phyloP scores from a whole-genome alignment of 2,329 filamentous ascomycete species.

The Pseudocercospora fuligena region DNA sequence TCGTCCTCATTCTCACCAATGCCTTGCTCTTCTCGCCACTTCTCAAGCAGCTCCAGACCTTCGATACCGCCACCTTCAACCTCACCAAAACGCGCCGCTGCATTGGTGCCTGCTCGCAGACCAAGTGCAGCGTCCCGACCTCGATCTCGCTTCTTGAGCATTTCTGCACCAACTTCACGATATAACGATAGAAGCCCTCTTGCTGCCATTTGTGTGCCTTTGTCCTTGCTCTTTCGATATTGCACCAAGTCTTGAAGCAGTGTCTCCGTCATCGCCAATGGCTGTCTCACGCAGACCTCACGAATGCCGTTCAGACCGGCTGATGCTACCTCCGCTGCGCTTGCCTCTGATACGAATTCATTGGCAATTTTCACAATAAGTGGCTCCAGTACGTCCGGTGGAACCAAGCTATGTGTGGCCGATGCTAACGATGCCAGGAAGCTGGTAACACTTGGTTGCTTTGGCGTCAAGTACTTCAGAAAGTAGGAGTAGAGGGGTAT shows the following conservation, averaged over 20 bases:
- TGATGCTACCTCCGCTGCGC: slow-evolving; percentile 85
- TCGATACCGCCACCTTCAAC: slow-evolving; percentile 82
- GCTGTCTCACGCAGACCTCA: slow-evolving; percentile 90
- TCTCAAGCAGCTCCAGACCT: slow-evolving; percentile 85
- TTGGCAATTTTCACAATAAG: slow-evolving; percentile 95
- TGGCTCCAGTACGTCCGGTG: slow-evolving; percentile 89
- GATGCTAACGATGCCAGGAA: slow-evolving; percentile 93
- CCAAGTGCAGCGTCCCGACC: slow-evolving; percentile 90
- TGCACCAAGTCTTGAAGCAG: slow-evolving; percentile 94
- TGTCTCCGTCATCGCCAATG: slow-evolving; percentile 94
- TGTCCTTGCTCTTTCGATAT: slow-evolving; percentile 97
- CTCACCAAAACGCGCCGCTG: slow-evolving; percentile 81
- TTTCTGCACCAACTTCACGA: slow-evolving; percentile 85
- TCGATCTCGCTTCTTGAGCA: slow-evolving; percentile 86
- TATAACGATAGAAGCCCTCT: slow-evolving; percentile 90
- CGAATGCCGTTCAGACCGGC: slow-evolving; percentile 93
- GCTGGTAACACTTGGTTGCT: slow-evolving; percentile 87
- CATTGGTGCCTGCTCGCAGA: slow-evolving; percentile 74
- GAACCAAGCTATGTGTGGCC: slow-evolving; percentile 86
- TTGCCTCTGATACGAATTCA: slow-evolving; percentile 95
- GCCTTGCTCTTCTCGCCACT: slow-evolving; percentile 91
- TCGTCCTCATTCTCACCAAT: slow-evolving; percentile 65
- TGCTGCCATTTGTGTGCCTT: slow-evolving; percentile 98
- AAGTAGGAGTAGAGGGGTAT: slow-evolving; percentile 96
- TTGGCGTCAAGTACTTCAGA: slow-evolving; percentile 83